Evolutionary conservation across 352 stramenopile genomes (phyloP), one percentile per base, ranked within the genome.

Genomic region (Globisporangium acanthophoron): DNA sequence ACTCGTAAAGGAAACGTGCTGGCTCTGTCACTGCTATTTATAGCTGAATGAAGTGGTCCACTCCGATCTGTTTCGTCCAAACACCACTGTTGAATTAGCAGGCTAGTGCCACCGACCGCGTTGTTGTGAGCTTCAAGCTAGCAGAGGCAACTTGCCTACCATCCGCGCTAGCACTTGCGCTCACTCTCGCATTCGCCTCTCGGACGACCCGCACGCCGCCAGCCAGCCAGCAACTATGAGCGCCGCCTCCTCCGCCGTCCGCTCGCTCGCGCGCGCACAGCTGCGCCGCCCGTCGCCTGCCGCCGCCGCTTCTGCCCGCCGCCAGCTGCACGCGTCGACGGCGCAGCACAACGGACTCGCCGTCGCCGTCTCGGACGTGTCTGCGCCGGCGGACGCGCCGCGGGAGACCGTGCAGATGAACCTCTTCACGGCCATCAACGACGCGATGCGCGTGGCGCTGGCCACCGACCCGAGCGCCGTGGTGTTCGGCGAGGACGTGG

Each of bases 401-500:
- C 62, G 70, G 31, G 69, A 85, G 55, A 90, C 75, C 27, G 64
- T 85, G 67, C 72, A 90, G 59, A 97, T 97, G 90, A 97, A 96
- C 69, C 74, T 97, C 67, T 96, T 97, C 68, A 97, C 85, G 11
- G 90, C 90, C 53, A 92, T 97, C 69, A 97, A 97, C 66, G 84
- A 96, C 62, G 91, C 85, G 58, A 92, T 97, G 87, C 79, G 86
- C 51, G 78, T 92, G 27, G 90, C 90, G 6, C 69, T 97, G 65
- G 69, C 84, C 37, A 97, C 92, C 1, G 94, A 99, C 66, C 78
- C 78, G 3, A 87, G 67, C 1, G 83, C 92, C 1, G 88, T 98
- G 59, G 64, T 98, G 24, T 99, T 99, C 84, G 97, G 97, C 9
- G 96, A 99, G 76, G 97, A 99, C 67, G 96, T 99, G 54, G 96